Percentiles rank a stretch among this genome's conserved stretches.
phyloP scores from a whole-genome alignment of 139 green algal species.

The Ettlia oleoabundans region DNA sequence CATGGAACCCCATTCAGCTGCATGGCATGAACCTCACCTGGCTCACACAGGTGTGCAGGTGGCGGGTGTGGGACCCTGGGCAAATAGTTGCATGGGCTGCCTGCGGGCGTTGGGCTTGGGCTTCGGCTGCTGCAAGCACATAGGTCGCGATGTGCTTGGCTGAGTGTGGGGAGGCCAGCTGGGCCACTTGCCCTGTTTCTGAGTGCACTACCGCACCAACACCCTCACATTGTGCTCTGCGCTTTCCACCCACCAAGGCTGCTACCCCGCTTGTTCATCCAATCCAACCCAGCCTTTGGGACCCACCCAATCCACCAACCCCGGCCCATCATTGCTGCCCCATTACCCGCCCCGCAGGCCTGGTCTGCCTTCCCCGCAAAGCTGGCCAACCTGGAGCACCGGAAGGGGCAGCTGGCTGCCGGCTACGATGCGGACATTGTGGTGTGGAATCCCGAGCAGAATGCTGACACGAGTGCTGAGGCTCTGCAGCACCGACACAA shows the following conservation, averaged over 20 bases:
- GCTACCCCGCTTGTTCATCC: neutral
- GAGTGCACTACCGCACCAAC: too few species aligned
- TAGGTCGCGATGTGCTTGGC: too few species aligned
- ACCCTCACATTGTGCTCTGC: too few species aligned
- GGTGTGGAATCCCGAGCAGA: constrained; percentile 80
- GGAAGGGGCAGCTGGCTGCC: constrained; percentile 74
- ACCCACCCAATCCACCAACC: neutral
- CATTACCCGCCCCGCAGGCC: constrained; percentile 3
- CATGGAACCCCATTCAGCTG: constrained; percentile 69
- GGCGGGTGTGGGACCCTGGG: too few species aligned
- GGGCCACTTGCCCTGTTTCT: too few species aligned
- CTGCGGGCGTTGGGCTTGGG: too few species aligned
- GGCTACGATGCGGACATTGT: constrained; percentile 91
- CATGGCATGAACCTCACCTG: constrained; percentile 2
- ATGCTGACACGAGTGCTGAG: constrained; percentile 63
- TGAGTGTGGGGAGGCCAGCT: too few species aligned
- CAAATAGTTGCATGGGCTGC: too few species aligned
- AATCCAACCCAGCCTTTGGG: too few species aligned
- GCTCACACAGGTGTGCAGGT: neutral
- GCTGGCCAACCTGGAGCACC: constrained; percentile 60
- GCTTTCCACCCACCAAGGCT: too few species aligned
- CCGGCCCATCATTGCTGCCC: neutral
- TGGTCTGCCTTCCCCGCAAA: constrained; percentile 63
- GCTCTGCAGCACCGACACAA: constrained; percentile 79
- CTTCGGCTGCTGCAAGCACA: too few species aligned